Evolutionary conservation across 495 filamentous ascomycete species (phyloP).

Genomic region (Cercophora samala): DNA sequence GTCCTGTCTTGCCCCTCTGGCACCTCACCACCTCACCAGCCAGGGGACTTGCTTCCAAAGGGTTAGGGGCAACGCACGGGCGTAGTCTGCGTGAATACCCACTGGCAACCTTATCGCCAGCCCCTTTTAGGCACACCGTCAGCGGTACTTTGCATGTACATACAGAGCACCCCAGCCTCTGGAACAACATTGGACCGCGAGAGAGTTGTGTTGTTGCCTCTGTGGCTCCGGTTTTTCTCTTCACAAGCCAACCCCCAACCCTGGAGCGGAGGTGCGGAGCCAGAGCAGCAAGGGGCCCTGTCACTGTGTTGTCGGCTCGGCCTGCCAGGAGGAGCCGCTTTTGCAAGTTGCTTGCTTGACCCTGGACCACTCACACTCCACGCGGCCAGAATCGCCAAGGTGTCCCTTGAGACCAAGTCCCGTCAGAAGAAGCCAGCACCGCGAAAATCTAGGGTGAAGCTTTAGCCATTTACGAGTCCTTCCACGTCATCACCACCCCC

Average conservation of each 20-base stretch:
- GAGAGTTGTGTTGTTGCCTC: slow-evolving; percentile 9
- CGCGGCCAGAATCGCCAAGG: slow-evolving; percentile 26
- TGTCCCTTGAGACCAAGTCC: slow-evolving; percentile 21
- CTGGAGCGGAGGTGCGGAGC: background rate
- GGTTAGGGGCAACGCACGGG: slow-evolving; percentile 15
- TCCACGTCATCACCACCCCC: slow-evolving; percentile 12
- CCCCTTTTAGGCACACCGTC: slow-evolving; percentile 11
- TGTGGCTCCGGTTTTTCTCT: slow-evolving; percentile 7
- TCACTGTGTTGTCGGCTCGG: background rate
- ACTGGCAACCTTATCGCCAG: slow-evolving; percentile 30
- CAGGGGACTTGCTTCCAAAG: slow-evolving; percentile 11
- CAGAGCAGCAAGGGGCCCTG: background rate
- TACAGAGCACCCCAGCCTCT: slow-evolving; percentile 3
- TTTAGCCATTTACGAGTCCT: background rate
- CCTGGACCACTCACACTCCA: background rate
- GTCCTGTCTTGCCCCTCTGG: slow-evolving; percentile 18
- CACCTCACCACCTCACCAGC: slow-evolving; percentile 9
- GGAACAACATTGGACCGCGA: slow-evolving; percentile 31
- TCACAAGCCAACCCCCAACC: slow-evolving; percentile 17
- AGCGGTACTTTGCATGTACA: slow-evolving; percentile 19
- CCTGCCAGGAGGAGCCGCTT: slow-evolving; percentile 5
- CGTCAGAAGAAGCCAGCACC: slow-evolving; percentile 17
- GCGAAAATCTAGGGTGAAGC: slow-evolving; percentile 23
- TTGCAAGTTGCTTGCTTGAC: no score
- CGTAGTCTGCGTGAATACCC: slow-evolving; percentile 12